A percentile compares a stretch with the other conserved stretches of the same genome.
Evolutionary conservation across 495 filamentous ascomycete genomes (phyloP).

Genomic region (Penicillium daleae): DNA sequence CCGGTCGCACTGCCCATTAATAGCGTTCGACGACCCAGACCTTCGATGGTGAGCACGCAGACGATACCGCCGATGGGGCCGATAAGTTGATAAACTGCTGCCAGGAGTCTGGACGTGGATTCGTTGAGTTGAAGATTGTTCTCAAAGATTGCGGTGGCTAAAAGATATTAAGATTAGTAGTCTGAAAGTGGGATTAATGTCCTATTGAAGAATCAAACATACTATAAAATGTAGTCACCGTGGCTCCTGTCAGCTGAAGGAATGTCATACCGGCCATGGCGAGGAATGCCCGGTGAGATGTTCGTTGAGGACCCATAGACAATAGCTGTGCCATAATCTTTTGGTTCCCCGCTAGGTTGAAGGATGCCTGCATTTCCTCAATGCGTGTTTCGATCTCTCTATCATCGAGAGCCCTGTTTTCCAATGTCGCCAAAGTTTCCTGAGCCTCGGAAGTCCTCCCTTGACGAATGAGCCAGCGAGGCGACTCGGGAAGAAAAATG

Average conservation of each 20-base stretch:
- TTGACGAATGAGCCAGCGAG: slow-evolving; percentile 49
- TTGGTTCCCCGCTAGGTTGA: slow-evolving; percentile 18
- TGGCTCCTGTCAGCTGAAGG: slow-evolving; percentile 29
- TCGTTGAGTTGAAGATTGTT: slow-evolving; percentile 24
- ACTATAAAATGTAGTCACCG: slow-evolving; percentile 35
- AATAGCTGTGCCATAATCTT: slow-evolving; percentile 18
- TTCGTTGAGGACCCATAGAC: slow-evolving; percentile 29
- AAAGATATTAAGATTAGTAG: not conserved
- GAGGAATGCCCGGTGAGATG: slow-evolving; percentile 28
- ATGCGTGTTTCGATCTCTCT: slow-evolving; percentile 19
- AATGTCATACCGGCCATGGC: slow-evolving; percentile 23
- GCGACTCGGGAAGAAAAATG: slow-evolving; percentile 45
- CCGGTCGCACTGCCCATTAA: slow-evolving; percentile 34
- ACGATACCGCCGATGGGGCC: slow-evolving; percentile 25
- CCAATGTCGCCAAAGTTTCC: slow-evolving; percentile 43
- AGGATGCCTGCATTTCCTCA: slow-evolving; percentile 27
- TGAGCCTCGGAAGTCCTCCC: slow-evolving; percentile 38
- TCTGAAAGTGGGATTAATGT: no score
- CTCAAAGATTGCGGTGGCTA: slow-evolving; percentile 31
- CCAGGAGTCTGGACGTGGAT: slow-evolving; percentile 26
- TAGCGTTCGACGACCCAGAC: slow-evolving; percentile 26
- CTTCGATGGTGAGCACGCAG: slow-evolving; percentile 28
- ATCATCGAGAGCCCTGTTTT: slow-evolving; percentile 36
- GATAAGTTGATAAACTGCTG: slow-evolving; percentile 26
- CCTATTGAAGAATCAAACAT: not conserved